phyloP scores from a whole-genome alignment of 345 rosid species.

The Xanthoceras sorbifolium region DNA sequence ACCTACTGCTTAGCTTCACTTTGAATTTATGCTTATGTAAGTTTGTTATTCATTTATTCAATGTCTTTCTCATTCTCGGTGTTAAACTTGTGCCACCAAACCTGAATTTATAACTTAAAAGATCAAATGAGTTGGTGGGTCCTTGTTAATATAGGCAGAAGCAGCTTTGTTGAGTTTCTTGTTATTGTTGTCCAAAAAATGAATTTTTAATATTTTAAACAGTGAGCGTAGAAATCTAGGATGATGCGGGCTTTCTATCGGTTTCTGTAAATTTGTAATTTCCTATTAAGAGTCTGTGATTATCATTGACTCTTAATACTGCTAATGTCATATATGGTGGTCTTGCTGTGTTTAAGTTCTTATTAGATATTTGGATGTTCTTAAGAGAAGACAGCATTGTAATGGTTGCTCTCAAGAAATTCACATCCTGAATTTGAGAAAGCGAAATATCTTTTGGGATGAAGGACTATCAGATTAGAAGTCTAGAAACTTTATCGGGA shows the following conservation, averaged over 20 bases:
- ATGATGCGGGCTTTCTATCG: constrained; percentile 4
- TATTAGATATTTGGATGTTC: no score
- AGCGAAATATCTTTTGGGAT: constrained; percentile 31
- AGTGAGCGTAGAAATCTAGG: neutral
- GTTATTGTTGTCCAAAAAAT: neutral
- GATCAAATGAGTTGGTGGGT: constrained; percentile 38
- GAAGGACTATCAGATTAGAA: constrained; percentile 40
- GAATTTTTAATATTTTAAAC: neutral
- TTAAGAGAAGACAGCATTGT: constrained; percentile 25
- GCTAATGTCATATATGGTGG: no score
- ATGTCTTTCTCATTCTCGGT: constrained; percentile 19
- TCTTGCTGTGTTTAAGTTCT: no score
- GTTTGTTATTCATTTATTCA: constrained; percentile 23
- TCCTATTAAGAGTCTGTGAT: neutral
- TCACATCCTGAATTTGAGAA: constrained; percentile 35
- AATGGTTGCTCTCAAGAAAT: constrained; percentile 55
- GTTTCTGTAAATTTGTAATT: neutral
- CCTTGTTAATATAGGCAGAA: constrained; percentile 22
- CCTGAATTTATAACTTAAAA: constrained; percentile 31
- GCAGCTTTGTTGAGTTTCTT: constrained; percentile 16
- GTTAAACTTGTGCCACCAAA: constrained; percentile 30
- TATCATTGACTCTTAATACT: neutral
- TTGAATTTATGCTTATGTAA: constrained; percentile 36
- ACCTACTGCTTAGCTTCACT: constrained; percentile 58
- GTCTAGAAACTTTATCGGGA: constrained; percentile 38